These are phyloP conservation scores for Ichthyophthirius multifiliis DNA, from an alignment of 169 alveolate genomes.

Conservation along the genomic window DNA sequence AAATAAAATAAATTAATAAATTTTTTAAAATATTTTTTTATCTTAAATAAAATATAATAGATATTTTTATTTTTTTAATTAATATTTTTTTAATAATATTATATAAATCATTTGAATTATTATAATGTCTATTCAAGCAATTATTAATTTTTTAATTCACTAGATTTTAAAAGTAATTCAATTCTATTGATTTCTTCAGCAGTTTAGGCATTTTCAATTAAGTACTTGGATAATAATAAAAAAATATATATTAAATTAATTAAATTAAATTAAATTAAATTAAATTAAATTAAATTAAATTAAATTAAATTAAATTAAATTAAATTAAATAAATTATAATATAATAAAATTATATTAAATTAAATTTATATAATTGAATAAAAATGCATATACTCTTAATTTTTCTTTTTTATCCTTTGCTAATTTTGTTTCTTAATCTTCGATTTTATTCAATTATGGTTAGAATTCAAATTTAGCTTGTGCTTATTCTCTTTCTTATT, in stretches of 20 bases:
- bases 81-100: no score
- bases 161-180: conserved; percentile 22
- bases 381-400: conserved; percentile 15
- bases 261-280: not conserved
- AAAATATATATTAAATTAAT: not conserved
- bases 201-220: conserved; percentile 37
- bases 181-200: conserved; percentile 30
- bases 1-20: no score
- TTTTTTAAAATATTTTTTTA: no score
- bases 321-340: no score
- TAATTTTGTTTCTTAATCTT: conserved; percentile 17
- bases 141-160: not conserved
- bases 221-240: not conserved
- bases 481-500: conserved; percentile 56
- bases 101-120: conserved; percentile 1
- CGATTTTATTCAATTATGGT: not conserved
- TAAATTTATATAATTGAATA: conserved; percentile 9
- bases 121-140: not conserved
- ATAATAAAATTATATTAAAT: not conserved
- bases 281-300: no score
- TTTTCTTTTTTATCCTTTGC: conserved; percentile 28
- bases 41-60: no score
- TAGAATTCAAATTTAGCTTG: not conserved
- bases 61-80: no score
- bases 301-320: no score